Evolutionary conservation across 2,329 filamentous ascomycete species (phyloP), one percentile per base, ranked within the genome.

Genomic region (Arthrobotrys sphaeroides): DNA sequence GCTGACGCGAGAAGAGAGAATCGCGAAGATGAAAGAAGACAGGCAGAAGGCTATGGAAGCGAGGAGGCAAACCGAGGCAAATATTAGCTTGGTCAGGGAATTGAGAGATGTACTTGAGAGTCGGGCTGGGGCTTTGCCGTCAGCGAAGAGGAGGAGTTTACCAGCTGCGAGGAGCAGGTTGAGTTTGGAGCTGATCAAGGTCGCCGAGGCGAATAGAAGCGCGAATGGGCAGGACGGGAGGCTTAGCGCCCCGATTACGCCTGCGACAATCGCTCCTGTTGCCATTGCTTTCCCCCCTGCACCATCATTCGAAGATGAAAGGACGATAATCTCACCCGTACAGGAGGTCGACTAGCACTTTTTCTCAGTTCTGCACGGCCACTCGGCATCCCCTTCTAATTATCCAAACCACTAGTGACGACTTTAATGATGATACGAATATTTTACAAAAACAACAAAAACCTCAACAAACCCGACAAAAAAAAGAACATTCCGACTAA

Each of bases 51-150:
- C 92, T 81, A 90, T 91, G 18, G 85, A 88, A 42, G 85, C 89
- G 42, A 88, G 89, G 66, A 91, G 94, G 79, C 90, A 91, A 80
- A 85, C 89, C 47, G 93, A 97, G 77, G 91, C 92, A 9, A 96
- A 89, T 77, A 91, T 90, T 45, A 92, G 91, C 79, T 97, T 99
- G 92, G 87, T 99, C 77, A 90, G 91, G 77, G 95, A 99, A 83
- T 86, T 99, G 72, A 93, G 97, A 84, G 94, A 92, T 77, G 89
- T 80, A 78, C 88, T 99, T 74, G 96, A 98, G 81, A 88, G 87
- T 78, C 83, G 88, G 78, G 16, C 82, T 78, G 43, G 77, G 73
- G 33, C 70, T 10, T 47, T 67, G 13, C 70, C 61, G 24, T 18
- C 49, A 22, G 12, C 68, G 76, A 79, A 22, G 81, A 78, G 68